phyloP scores from a whole-genome alignment of 495 filamentous ascomycete species.

The Tuber borchii region DNA sequence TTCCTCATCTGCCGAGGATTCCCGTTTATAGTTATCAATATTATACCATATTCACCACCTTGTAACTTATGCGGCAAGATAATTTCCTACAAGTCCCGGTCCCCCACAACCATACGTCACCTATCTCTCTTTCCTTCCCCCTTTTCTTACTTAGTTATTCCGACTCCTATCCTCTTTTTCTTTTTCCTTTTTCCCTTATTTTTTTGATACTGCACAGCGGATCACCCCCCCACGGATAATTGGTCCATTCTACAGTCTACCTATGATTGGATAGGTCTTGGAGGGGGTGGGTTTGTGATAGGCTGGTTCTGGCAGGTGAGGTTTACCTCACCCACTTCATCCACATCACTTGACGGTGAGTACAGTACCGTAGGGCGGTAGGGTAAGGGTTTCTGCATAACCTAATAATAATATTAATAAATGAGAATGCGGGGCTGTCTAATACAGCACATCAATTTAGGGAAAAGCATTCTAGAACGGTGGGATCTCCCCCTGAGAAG shows the following conservation, averaged over 20 bases:
- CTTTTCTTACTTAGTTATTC: not conserved
- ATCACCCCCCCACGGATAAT: not conserved
- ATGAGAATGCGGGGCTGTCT: not conserved
- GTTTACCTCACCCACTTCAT: not conserved
- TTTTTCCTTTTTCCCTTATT: not conserved
- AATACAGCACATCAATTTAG: not conserved
- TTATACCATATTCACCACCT: not conserved
- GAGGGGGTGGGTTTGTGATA: not conserved
- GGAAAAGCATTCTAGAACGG: not conserved
- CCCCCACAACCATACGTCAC: not conserved
- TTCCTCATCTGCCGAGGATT: not conserved
- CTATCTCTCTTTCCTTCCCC: not conserved
- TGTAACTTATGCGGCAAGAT: not conserved
- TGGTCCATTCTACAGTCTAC: not conserved
- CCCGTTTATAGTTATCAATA: not conserved
- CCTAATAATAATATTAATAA: not conserved
- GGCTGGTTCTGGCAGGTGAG: not conserved
- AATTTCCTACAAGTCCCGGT: not conserved
- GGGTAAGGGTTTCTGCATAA: slow-evolving; percentile 2
- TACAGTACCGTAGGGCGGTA: not conserved
- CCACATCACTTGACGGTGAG: not conserved
- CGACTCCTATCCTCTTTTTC: not conserved
- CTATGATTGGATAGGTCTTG: not conserved
- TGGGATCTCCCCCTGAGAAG: not conserved
- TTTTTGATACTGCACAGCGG: not conserved